Conservation (phyloP, 208 protist species). For the Lotmaria passim region DNA sequence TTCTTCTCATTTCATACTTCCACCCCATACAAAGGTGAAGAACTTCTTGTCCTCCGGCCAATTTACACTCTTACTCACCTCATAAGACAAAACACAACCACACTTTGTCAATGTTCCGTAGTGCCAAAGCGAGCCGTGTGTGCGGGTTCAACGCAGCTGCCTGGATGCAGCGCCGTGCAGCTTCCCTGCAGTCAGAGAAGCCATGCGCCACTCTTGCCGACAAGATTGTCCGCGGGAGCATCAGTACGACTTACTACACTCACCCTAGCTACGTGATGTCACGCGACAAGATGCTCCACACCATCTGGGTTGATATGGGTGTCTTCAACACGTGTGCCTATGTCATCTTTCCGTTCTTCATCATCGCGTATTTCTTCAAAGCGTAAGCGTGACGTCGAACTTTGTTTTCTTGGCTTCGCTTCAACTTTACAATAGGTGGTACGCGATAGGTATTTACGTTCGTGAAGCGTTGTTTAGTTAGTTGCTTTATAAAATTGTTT, state of each 20-base stretch:
- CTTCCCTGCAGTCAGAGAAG: constrained; percentile 86
- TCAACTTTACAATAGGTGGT: constrained; percentile 8
- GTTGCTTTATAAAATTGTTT: constrained; percentile 19
- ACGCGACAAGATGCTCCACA: constrained; percentile 91
- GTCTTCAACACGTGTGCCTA: constrained; percentile 74
- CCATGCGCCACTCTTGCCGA: constrained; percentile 78
- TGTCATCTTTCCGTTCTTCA: constrained; percentile 83
- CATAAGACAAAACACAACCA: not conserved
- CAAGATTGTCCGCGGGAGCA: constrained; percentile 85
- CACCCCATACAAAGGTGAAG: not conserved
- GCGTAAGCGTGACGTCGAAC: constrained; percentile 40
- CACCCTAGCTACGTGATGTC: constrained; percentile 91
- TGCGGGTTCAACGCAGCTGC: constrained; percentile 16
- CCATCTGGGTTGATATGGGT: constrained; percentile 87
- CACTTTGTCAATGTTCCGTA: constrained; percentile 33
- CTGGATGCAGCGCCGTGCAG: constrained; percentile 42
- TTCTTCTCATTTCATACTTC: not conserved
- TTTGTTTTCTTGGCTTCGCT: not conserved
- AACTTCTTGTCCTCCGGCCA: too few relatives aligned
- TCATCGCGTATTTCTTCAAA: constrained; percentile 88
- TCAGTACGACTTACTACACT: constrained; percentile 67
- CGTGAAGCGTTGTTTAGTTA: constrained; percentile 24
- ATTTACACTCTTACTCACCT: not conserved
- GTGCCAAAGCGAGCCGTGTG: constrained; percentile 28
- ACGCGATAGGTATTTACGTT: not conserved